phyloP scores from a whole-genome alignment of 495 filamentous ascomycete species.

The Friedmanniomyces simplex region DNA sequence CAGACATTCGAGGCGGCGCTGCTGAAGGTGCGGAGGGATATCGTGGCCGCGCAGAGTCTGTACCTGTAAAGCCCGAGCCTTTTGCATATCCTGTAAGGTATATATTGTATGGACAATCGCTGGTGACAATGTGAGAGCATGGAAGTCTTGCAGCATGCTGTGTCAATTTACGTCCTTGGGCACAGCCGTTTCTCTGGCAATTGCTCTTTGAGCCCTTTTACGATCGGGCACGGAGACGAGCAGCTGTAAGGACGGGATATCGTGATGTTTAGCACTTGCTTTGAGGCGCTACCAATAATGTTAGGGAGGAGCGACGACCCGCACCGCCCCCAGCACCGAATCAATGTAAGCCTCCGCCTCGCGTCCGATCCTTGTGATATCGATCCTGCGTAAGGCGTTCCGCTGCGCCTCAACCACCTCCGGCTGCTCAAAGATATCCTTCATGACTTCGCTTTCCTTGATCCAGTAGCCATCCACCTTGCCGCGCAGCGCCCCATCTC shows the following conservation, averaged over 20 bases:
- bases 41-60: constrained; percentile 85
- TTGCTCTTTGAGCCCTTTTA: too few species aligned
- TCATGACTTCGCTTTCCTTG: constrained; percentile 32
- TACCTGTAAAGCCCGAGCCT: constrained; percentile 49
- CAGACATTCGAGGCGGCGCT: constrained; percentile 78
- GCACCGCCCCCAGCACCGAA: not conserved
- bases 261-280: not conserved
- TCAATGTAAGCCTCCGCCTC: constrained; percentile 44
- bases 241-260: not conserved
- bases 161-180: too few species aligned
- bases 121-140: too few species aligned
- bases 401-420: constrained; percentile 48
- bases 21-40: constrained; percentile 75
- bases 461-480: constrained; percentile 50
- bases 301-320: not conserved
- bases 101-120: too few species aligned
- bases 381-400: constrained; percentile 37
- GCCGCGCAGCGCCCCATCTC: constrained; percentile 44
- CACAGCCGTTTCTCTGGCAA: too few species aligned
- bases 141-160: too few species aligned
- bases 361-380: constrained; percentile 40
- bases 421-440: constrained; percentile 38
- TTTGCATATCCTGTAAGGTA: not conserved
- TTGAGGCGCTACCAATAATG: not conserved
- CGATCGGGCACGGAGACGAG: not conserved